phyloP scores from a whole-genome alignment of 495 filamentous ascomycete genomes.

The Aspergillus homomorphus region DNA sequence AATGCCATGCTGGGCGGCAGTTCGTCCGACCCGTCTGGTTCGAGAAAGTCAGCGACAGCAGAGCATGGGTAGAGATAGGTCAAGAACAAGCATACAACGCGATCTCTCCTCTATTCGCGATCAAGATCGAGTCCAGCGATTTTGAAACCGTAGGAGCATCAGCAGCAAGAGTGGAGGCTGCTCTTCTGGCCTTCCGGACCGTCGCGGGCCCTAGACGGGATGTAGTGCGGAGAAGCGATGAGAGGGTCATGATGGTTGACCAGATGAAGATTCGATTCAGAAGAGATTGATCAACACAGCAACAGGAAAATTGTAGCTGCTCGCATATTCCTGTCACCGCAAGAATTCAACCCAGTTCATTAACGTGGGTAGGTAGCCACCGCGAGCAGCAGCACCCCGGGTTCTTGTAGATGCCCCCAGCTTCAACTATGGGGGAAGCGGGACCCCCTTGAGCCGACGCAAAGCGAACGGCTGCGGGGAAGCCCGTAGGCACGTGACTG shows the following conservation, averaged over 20 bases:
- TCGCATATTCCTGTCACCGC: conserved; percentile 23
- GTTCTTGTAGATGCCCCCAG: conserved; percentile 8
- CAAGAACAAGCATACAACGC: conserved; percentile 57
- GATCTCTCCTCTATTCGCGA: conserved; percentile 97
- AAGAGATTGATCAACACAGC: conserved; percentile 8
- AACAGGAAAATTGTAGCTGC: neutral
- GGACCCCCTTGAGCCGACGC: conserved; percentile 37
- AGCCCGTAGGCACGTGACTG: conserved; percentile 30
- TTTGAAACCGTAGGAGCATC: conserved; percentile 20
- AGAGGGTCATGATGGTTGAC: conserved; percentile 36
- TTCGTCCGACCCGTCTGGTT: conserved; percentile 73
- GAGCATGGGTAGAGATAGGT: conserved; percentile 12
- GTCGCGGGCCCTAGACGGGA: conserved; percentile 38
- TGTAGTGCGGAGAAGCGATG: conserved; percentile 47
- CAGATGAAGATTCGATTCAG: conserved; percentile 10
- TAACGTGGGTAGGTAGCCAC: neutral
- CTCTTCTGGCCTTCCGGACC: conserved; percentile 33
- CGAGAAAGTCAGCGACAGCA: neutral
- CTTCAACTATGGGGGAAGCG: conserved; percentile 6
- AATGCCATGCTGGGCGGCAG: conserved; percentile 84
- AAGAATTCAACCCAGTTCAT: neutral
- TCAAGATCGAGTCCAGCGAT: conserved; percentile 80
- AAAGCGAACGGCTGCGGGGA: conserved; percentile 44
- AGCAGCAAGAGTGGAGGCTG: conserved; percentile 34
- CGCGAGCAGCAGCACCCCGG: neutral